These are phyloP conservation scores for Dimocarpus longan DNA, from an alignment of 345 rosid genomes.

Conservation along the genomic window DNA sequence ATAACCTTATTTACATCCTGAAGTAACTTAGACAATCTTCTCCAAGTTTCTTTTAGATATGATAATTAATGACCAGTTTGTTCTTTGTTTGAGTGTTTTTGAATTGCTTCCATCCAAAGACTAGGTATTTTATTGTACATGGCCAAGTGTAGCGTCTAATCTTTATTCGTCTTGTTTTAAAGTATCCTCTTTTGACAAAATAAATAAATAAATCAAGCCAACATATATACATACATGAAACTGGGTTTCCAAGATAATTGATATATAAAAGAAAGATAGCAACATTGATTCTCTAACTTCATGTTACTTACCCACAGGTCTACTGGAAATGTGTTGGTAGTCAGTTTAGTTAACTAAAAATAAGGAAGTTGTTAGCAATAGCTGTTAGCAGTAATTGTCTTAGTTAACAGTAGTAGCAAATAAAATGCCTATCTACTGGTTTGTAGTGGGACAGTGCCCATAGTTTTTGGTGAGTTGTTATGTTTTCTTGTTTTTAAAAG, in stretches of 20 bases:
- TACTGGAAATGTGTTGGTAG: too few relatives aligned
- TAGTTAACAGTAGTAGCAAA: too few relatives aligned
- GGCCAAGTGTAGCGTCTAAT: neutral
- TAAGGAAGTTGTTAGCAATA: too few relatives aligned
- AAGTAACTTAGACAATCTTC: neutral
- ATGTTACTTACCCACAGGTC: too few relatives aligned
- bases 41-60: neutral
- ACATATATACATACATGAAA: neutral
- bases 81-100: neutral
- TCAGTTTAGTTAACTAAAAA: too few relatives aligned
- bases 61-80: neutral
- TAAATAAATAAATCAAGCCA: too few relatives aligned
- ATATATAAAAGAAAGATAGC: neutral
- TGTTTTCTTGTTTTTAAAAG: too few relatives aligned
- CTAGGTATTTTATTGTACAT: neutral
- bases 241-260: neutral
- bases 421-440: too few relatives aligned
- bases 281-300: neutral
- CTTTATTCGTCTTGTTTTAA: neutral
- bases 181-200: neutral
- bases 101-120: neutral
- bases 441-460: too few relatives aligned
- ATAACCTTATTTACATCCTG: neutral
- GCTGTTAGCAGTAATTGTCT: too few relatives aligned
- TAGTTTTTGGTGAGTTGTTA: too few relatives aligned